phyloP scores from a whole-genome alignment of 768 basidiomycete genomes.

The Lentinus tigrinus region DNA sequence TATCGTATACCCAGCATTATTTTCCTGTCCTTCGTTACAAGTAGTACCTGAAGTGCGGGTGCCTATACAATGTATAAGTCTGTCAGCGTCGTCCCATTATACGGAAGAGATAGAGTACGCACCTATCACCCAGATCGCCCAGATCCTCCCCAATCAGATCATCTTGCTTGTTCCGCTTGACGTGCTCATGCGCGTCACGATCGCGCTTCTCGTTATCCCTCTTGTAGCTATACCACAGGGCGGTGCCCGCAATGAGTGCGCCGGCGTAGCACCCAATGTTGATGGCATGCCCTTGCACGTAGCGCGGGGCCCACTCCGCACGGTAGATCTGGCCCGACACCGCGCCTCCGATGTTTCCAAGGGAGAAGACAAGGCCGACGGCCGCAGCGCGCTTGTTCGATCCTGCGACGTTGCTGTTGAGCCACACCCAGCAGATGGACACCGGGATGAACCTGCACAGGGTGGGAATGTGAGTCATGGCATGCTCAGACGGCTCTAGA shows the following conservation, averaged over 20 bases:
- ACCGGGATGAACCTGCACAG: conserved; percentile 28
- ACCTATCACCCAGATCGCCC: conserved; percentile 30
- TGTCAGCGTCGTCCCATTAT: not conserved
- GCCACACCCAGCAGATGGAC: conserved; percentile 29
- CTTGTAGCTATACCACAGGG: conserved; percentile 26
- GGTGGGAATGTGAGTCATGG: not conserved
- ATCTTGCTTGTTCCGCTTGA: conserved; percentile 1
- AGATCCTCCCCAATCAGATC: conserved; percentile 28
- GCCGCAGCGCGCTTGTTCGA: conserved; percentile 32
- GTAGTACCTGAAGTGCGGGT: conserved; percentile 23
- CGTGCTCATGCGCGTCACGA: conserved; percentile 11
- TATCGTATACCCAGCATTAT: not conserved
- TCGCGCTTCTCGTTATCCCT: conserved; percentile 24
- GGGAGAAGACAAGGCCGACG: conserved; percentile 31
- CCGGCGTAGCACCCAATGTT: conserved; percentile 27
- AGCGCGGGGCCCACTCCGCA: conserved; percentile 32
- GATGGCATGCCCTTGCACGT: conserved; percentile 34
- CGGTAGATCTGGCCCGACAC: conserved; percentile 30
- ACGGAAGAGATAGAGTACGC: not conserved
- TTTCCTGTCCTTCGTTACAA: not conserved
- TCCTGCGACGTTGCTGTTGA: conserved; percentile 27
- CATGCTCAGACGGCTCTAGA: not conserved
- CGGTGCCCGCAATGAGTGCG: conserved; percentile 24
- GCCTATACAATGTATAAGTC: conserved; percentile 3
- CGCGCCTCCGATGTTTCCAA: conserved; percentile 34